Base-by-base conservation (phyloP, 768 basidiomycete species). In the Tylopilus subfusipes region DNA sequence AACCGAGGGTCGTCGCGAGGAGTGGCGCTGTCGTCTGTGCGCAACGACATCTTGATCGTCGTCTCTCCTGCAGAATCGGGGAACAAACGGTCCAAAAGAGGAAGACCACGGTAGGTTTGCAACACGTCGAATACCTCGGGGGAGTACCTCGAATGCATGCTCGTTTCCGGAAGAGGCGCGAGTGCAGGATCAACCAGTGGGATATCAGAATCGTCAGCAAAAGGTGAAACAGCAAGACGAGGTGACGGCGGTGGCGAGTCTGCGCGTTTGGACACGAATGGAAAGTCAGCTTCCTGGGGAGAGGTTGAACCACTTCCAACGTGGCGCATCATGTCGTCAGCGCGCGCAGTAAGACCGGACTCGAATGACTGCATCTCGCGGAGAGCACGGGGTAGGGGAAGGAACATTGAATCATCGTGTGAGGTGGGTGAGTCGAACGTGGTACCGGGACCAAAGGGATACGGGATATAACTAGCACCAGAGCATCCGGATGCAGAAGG, bases 291-390 rank as follows among this genome's bases (percentile, higher is more conserved):
- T 0, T 56, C 56, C 0, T 5, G 52, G 22, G 60, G 53, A 16
- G 68, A 58, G 0, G 61, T 33, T 1, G 60, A 29, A 14, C 52
- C 42, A 10, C 49, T 50, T 30, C 57, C 60, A n/a, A 60, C 56
- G 6, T 54, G 61, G 42, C 56, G 66, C 48, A 60, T 54, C 52
- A 63, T 62, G 50, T 72, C 68, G 16, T 66, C 77, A 45, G 87
- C 86, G 22, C 83, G 80, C 0, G 88, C 90, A 0, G 91, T 93
- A 34, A 88, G 68, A 1, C 84, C 84, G 5, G 90, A 92, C 60
- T 93, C 91, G 64, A 93, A 93, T 0, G 88, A 90, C 60, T 92
- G 89, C 85, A 92, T 88, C 66, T 86, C 86, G 22, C 90, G 85
- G n/a, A 93, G 67, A 40, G 76, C 74, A 5, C 80, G 82, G 2